Conservation (phyloP, 139 green algal species). For the Chlamydomonas asymmetrica region DNA sequence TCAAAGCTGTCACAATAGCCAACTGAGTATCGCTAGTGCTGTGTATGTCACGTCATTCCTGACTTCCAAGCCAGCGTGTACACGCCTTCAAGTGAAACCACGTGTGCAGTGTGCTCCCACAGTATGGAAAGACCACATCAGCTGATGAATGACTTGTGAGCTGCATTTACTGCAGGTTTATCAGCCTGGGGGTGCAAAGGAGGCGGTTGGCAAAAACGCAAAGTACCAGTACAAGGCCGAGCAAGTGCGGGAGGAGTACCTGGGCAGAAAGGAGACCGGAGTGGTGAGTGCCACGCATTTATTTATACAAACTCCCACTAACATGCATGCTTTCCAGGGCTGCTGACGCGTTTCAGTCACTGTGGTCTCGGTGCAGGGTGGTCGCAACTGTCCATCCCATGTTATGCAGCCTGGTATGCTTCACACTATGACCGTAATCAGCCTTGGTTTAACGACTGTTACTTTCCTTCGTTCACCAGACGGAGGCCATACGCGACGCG, state of each 20-base stretch:
- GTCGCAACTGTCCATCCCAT: not conserved
- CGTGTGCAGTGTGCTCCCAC: too few species aligned
- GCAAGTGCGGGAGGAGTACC: slow-evolving; percentile 31
- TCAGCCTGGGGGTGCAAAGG: too few species aligned
- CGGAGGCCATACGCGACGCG: slow-evolving; percentile 29
- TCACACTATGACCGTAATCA: not conserved
- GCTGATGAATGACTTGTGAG: too few species aligned
- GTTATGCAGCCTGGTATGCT: not conserved
- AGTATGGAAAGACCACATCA: too few species aligned
- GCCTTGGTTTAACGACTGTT: not conserved
- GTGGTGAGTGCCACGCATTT: slow-evolving; percentile 19
- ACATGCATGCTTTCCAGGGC: not conserved
- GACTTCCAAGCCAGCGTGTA: too few species aligned
- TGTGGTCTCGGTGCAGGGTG: not conserved
- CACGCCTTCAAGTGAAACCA: too few species aligned
- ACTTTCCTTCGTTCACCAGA: slow-evolving; percentile 11
- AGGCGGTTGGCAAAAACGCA: too few species aligned
- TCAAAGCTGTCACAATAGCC: too few species aligned
- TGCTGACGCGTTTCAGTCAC: too few species aligned
- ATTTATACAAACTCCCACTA: not conserved
- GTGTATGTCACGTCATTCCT: too few species aligned
- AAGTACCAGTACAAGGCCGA: slow-evolving; percentile 4
- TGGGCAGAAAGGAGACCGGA: slow-evolving; percentile 17
- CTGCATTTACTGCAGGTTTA: too few species aligned
- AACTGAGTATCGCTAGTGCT: too few species aligned